Conservation (phyloP, 306 rosid species). For the Dalbergia oliveri region DNA sequence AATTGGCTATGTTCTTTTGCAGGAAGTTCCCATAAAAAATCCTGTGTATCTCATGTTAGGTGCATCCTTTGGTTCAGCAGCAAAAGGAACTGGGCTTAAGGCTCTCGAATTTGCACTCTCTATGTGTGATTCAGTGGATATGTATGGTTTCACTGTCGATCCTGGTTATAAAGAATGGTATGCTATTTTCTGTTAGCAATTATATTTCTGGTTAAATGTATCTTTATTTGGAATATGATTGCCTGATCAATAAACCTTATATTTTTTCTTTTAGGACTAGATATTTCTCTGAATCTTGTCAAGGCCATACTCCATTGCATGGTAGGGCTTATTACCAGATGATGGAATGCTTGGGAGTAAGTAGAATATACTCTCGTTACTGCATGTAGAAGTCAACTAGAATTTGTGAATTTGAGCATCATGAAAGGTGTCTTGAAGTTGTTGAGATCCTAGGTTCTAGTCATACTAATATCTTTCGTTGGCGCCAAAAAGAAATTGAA, state of each 20-base stretch:
- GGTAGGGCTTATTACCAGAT: constrained; percentile 97
- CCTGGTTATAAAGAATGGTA: constrained; percentile 99
- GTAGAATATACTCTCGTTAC: constrained; percentile 48
- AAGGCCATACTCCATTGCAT: constrained; percentile 96
- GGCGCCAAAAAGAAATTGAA: background rate
- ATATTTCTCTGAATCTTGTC: constrained; percentile 97
- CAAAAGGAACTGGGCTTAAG: constrained; percentile 99
- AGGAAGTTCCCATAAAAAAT: constrained; percentile 91
- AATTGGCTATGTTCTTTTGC: constrained; percentile 58
- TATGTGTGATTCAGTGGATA: constrained; percentile 93
- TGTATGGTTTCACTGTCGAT: constrained; percentile 99
- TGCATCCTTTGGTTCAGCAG: constrained; percentile 97
- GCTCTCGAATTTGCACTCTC: constrained; percentile 99
- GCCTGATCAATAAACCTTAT: constrained; percentile 34
- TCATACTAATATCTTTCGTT: constrained; percentile 28
- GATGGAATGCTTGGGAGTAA: constrained; percentile 99
- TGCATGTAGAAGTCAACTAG: constrained; percentile 14
- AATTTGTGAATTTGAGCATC: constrained; percentile 21
- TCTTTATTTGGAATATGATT: constrained; percentile 33
- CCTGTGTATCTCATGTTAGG: constrained; percentile 96
- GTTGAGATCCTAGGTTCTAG: constrained; percentile 5
- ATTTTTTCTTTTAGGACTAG: constrained; percentile 75
- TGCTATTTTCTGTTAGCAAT: constrained; percentile 24
- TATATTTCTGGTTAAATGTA: constrained; percentile 24
- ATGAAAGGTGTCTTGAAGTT: constrained; percentile 15